Evolutionary conservation across 345 rosid species (phyloP).

Genomic region (Brassica cretica): DNA sequence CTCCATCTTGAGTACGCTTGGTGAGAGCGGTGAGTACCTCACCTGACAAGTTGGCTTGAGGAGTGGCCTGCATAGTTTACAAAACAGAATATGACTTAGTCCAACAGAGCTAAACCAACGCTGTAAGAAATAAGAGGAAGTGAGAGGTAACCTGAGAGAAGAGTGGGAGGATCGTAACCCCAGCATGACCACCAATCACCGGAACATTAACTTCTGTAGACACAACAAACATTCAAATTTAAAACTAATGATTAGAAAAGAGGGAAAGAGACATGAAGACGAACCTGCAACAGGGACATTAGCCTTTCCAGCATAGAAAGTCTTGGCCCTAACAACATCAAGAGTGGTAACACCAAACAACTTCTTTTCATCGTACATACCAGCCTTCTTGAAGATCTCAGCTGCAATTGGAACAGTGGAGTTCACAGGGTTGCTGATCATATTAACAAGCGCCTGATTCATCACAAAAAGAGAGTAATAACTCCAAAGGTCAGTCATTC

Average conservation of each 20-base stretch:
- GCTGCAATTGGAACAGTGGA: constrained; percentile 76
- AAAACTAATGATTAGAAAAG: too few relatives aligned
- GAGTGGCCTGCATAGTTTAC: constrained; percentile 56
- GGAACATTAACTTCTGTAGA: constrained; percentile 52
- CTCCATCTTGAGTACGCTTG: constrained; percentile 87
- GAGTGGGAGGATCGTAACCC: constrained; percentile 73
- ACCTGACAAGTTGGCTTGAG: constrained; percentile 59
- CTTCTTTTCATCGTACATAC: constrained; percentile 63
- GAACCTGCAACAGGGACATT: constrained; percentile 48
- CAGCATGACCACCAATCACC: constrained; percentile 78
- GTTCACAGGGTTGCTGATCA: constrained; percentile 87
- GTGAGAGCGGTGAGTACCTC: constrained; percentile 69
- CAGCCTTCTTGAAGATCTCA: constrained; percentile 76
- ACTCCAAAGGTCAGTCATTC: not conserved
- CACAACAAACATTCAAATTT: constrained; percentile 6
- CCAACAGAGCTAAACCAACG: not conserved
- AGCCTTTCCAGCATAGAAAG: constrained; percentile 77
- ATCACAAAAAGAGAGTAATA: not conserved
- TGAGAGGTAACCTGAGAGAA: constrained; percentile 59
- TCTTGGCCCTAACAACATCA: constrained; percentile 79
- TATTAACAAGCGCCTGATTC: constrained; percentile 50
- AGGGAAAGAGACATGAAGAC: too few relatives aligned
- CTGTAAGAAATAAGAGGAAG: not conserved
- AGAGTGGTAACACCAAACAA: constrained; percentile 79
- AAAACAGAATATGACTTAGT: constrained; percentile 13